phyloP scores from a whole-genome alignment of 306 rosid genomes.

The Rosa rugosa region DNA sequence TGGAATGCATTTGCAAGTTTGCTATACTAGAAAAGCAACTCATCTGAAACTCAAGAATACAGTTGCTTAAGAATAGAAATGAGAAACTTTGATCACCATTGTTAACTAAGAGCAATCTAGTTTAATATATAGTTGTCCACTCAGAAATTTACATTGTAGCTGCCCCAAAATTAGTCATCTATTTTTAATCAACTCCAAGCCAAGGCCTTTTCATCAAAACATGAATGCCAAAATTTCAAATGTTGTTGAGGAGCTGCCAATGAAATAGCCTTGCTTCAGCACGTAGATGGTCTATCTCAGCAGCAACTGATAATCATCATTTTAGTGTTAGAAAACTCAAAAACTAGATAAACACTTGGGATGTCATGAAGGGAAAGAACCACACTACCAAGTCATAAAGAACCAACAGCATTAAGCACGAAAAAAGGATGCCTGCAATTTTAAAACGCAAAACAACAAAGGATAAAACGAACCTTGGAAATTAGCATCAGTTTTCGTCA shows the following conservation, averaged over 20 bases:
- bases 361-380: neutral
- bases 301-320: neutral
- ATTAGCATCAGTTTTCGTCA: constrained; percentile 35
- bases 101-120: neutral
- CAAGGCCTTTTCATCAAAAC: neutral
- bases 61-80: neutral
- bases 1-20: neutral
- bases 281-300: neutral
- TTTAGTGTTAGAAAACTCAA: neutral
- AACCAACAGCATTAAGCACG: neutral
- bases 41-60: neutral
- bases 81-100: neutral
- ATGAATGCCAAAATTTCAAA: neutral
- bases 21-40: neutral
- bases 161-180: neutral
- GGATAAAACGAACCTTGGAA: neutral
- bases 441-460: neutral
- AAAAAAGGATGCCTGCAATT: neutral
- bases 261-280: neutral
- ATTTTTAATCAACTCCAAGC: neutral
- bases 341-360: neutral
- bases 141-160: neutral
- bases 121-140: neutral
- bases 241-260: neutral
- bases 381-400: neutral